Evolutionary conservation across 441 rosid species (phyloP).

Genomic region (Bruguiera hainesii): DNA sequence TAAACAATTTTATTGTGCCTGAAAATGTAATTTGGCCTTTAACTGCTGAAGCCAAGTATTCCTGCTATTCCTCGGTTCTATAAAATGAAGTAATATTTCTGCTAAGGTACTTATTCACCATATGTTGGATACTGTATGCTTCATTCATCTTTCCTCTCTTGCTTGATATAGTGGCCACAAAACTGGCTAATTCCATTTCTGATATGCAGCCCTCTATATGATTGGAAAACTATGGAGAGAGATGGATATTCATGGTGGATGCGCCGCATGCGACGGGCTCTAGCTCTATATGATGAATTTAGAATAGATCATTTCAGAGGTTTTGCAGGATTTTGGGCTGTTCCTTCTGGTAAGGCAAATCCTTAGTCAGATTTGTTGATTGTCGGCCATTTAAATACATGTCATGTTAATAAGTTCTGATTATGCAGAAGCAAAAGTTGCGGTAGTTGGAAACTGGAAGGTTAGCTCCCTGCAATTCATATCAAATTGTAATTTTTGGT

Average conservation of each 20-base stretch:
- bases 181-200: conserved; percentile 20
- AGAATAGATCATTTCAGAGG: conserved; percentile 98
- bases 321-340: conserved; percentile 97
- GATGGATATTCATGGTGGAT: conserved; percentile 93
- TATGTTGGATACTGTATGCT: not conserved
- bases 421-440: conserved; percentile 79
- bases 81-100: no score
- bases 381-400: conserved; percentile 8
- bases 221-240: conserved; percentile 91
- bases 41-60: no score
- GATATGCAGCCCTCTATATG: conserved; percentile 78
- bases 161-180: conserved; percentile 12
- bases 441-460: conserved; percentile 87
- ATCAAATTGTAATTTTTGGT: conserved; percentile 21
- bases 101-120: not conserved
- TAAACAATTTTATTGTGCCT: not conserved
- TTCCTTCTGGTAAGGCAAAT: conserved; percentile 69
- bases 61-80: no score
- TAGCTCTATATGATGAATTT: conserved; percentile 77
- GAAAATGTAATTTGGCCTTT: not conserved
- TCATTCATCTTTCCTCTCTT: not conserved
- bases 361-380: conserved; percentile 11
- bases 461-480: conserved; percentile 34
- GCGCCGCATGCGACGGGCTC: conserved; percentile 66
- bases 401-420: conserved; percentile 22